Conservation (phyloP, 805 yeast genomes). For the Ogataea methylovora region DNA sequence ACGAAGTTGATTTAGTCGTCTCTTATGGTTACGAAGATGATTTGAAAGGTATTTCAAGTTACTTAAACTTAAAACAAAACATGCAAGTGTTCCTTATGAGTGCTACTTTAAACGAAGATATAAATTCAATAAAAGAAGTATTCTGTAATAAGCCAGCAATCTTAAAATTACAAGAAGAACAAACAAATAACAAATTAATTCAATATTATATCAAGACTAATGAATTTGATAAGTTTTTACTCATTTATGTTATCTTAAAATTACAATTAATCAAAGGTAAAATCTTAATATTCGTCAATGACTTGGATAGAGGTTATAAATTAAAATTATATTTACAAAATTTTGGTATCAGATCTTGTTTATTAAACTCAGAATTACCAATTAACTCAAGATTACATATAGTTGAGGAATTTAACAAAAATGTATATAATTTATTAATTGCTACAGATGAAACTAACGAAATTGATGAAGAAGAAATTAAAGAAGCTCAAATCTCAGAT, state of each 20-base stretch:
- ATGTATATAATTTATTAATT: conserved; percentile 76
- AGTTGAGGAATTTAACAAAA: conserved; percentile 90
- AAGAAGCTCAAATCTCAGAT: conserved; percentile 11
- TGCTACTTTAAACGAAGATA: conserved; percentile 87
- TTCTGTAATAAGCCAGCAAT: conserved; percentile 84
- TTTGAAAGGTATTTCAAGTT: conserved; percentile 53
- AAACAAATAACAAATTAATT: conserved; percentile 49
- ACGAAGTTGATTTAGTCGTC: conserved; percentile 87
- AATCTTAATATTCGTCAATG: conserved; percentile 83
- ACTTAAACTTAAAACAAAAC: conserved; percentile 63
- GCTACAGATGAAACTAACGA: conserved; percentile 90
- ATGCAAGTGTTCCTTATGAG: conserved; percentile 92
- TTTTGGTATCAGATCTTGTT: conserved; percentile 85
- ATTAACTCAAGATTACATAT: conserved; percentile 89
- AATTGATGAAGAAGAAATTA: conserved; percentile 33
- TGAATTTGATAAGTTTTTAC: conserved; percentile 86
- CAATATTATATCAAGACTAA: conserved; percentile 84
- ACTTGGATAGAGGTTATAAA: conserved; percentile 92
- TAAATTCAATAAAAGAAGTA: conserved; percentile 62
- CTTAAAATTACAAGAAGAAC: conserved; percentile 64
- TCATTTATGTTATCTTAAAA: conserved; percentile 89
- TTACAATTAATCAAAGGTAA: conserved; percentile 85
- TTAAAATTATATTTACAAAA: conserved; percentile 87
- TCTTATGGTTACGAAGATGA: conserved; percentile 92
- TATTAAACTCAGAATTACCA: conserved; percentile 88